Percentiles rank a stretch among this genome's conserved stretches.
Evolutionary conservation across 305 asterid species (phyloP).

Genomic region (Solanum aculeatissimum): DNA sequence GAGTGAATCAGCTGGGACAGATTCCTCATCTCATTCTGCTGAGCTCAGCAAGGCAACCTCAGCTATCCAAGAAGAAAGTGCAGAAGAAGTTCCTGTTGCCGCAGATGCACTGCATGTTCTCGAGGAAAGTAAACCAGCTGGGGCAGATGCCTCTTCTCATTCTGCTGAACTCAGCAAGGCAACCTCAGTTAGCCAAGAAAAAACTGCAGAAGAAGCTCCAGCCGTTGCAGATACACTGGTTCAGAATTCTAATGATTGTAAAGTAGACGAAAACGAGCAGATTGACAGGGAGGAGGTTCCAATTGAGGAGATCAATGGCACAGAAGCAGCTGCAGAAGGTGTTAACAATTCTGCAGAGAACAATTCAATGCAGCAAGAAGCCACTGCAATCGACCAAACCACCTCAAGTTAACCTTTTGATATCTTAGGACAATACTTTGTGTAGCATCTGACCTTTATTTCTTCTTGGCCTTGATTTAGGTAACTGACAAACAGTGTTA

Average conservation of each 20-base stretch:
- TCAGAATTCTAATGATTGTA: neutral
- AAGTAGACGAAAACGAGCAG: neutral
- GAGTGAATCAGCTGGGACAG: neutral
- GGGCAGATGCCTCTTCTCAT: neutral
- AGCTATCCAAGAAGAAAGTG: neutral
- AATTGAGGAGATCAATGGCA: neutral
- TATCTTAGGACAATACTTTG: neutral
- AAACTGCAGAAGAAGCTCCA: neutral
- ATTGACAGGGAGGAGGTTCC: neutral
- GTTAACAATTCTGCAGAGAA: neutral
- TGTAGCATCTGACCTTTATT: neutral
- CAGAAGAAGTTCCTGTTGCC: neutral
- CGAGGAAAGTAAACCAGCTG: neutral
- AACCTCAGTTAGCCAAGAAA: neutral
- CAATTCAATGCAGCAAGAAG: neutral
- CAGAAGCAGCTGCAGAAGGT: slow-evolving; percentile 8
- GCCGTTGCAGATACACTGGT: neutral
- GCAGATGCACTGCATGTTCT: neutral
- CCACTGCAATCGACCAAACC: neutral
- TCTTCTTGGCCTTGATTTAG: neutral
- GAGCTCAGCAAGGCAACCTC: neutral
- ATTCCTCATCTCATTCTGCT: neutral
- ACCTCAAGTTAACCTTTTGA: neutral
- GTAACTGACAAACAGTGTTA: neutral
- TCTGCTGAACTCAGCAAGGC: neutral